Evolutionary conservation across 371 early-diverging fungal species (phyloP).

Genomic region (Conidiobolus incongruus): DNA sequence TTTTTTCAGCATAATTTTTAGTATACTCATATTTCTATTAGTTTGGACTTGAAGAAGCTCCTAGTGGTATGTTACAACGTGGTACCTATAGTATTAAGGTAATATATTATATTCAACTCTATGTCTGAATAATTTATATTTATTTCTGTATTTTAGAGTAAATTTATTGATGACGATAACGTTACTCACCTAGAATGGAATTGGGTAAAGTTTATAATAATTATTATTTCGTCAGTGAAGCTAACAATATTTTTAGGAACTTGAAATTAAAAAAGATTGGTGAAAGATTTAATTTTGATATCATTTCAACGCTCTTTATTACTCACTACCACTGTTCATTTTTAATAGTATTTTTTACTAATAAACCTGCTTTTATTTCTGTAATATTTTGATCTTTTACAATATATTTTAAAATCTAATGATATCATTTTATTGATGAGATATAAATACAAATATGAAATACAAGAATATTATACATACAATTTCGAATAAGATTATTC

Average conservation of each 20-base stretch:
- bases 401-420: too few relatives aligned
- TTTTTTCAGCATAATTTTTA: neutral
- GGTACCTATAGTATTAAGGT: conserved; percentile 57
- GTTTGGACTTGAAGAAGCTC: conserved; percentile 70
- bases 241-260: conserved; percentile 5
- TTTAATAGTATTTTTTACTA: too few relatives aligned
- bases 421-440: too few relatives aligned
- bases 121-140: neutral
- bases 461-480: too few relatives aligned
- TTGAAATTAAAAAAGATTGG: conserved; percentile 16
- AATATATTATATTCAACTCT: neutral
- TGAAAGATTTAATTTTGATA: neutral
- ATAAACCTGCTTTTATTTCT: too few relatives aligned
- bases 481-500: too few relatives aligned
- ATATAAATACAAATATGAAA: too few relatives aligned
- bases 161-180: conserved; percentile 13
- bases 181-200: conserved; percentile 10
- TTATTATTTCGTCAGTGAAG: neutral
- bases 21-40: conserved; percentile 3
- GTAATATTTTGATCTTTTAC: too few relatives aligned
- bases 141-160: conserved; percentile 6
- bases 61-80: conserved; percentile 74
- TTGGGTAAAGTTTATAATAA: conserved; percentile 9
- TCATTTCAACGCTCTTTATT: neutral
- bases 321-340: too few relatives aligned